phyloP scores from a whole-genome alignment of 306 rosid genomes.

The Lathyrus aphaca region DNA sequence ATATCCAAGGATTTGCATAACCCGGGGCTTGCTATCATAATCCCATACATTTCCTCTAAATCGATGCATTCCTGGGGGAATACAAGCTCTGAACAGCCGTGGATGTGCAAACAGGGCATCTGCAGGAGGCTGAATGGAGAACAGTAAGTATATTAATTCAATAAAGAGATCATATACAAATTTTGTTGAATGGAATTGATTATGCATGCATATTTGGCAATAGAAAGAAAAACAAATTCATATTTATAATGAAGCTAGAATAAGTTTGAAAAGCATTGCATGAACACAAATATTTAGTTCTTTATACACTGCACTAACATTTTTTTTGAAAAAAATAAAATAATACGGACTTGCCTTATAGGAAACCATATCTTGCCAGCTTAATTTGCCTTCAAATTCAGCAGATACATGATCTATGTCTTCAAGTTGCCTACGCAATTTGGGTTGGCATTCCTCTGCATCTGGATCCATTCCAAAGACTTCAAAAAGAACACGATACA shows the following conservation, averaged over 20 bases:
- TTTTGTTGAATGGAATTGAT: background rate
- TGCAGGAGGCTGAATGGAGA: constrained; percentile 78
- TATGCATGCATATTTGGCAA: background rate
- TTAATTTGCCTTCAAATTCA: constrained; percentile 82
- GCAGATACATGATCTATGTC: constrained; percentile 81
- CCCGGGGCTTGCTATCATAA: constrained; percentile 73
- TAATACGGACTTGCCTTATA: constrained; percentile 62
- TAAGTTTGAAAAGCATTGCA: background rate
- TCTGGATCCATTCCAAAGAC: constrained; percentile 95
- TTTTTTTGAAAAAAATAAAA: background rate
- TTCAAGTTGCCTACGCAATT: constrained; percentile 77
- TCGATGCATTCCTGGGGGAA: constrained; percentile 95
- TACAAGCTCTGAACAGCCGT: constrained; percentile 89
- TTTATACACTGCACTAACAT: background rate
- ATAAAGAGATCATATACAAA: constrained; percentile 14
- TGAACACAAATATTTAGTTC: constrained; percentile 2
- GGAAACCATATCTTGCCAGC: constrained; percentile 83
- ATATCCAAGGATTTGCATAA: constrained; percentile 70
- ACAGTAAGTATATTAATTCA: constrained; percentile 38
- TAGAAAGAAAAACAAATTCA: background rate
- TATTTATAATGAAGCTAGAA: background rate
- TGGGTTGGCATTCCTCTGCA: constrained; percentile 78
- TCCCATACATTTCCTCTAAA: constrained; percentile 95
- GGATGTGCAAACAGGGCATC: constrained; percentile 93
- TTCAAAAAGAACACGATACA: constrained; percentile 87